These are phyloP conservation scores for Zygosaccharomyces sapae DNA, from an alignment of 1,139 yeast genomes.

Conservation along the genomic window DNA sequence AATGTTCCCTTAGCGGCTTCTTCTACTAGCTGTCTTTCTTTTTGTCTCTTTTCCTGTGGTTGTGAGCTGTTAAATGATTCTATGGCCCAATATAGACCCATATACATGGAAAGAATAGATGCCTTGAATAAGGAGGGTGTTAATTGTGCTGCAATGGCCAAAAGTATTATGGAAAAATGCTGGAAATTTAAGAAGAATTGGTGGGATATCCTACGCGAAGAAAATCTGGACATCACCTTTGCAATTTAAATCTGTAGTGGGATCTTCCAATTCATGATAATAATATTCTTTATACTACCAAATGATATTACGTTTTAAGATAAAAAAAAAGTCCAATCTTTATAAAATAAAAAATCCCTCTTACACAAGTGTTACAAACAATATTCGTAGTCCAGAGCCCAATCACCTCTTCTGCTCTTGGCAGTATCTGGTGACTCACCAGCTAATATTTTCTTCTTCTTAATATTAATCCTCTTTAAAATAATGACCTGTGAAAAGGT, in stretches of 20 bases:
- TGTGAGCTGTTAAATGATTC: constrained; percentile 48
- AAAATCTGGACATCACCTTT: constrained; percentile 48
- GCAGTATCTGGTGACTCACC: constrained; percentile 26
- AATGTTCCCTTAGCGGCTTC: constrained; percentile 45
- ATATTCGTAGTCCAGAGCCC: constrained; percentile 30
- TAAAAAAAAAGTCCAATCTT: background rate
- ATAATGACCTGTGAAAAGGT: constrained; percentile 18
- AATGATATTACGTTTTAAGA: background rate
- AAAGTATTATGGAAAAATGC: constrained; percentile 48
- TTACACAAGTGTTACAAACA: constrained; percentile 11
- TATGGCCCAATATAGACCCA: constrained; percentile 29
- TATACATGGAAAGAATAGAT: constrained; percentile 42
- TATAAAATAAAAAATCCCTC: background rate
- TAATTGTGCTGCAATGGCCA: constrained; percentile 48
- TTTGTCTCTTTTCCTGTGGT: constrained; percentile 55
- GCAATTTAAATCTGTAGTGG: constrained; percentile 18
- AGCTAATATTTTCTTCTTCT: constrained; percentile 18
- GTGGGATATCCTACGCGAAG: constrained; percentile 48
- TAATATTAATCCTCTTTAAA: constrained; percentile 15
- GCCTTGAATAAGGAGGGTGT: constrained; percentile 45
- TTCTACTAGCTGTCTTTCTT: constrained; percentile 51
- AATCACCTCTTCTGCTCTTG: constrained; percentile 29
- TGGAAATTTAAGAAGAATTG: constrained; percentile 58
- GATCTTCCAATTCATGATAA: background rate
- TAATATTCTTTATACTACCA: background rate